A percentile compares a stretch with the other conserved stretches of the same genome.
Evolutionary conservation across 257 asterid species (phyloP).

Genomic region (Galeopsis tetrahit): DNA sequence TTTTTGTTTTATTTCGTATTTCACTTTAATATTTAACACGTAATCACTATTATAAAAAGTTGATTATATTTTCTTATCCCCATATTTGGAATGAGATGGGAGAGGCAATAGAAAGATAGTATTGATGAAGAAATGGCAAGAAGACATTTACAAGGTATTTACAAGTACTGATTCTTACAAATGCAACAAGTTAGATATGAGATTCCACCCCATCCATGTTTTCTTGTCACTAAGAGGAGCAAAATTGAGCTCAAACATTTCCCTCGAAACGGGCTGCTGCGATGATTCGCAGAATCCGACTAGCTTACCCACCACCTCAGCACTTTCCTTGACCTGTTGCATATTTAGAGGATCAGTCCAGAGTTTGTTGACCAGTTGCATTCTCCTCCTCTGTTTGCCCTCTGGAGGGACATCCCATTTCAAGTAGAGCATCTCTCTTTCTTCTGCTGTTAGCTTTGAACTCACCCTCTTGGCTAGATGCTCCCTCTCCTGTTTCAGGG

Average conservation of each 20-base stretch:
- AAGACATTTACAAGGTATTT: slow-evolving; percentile 9
- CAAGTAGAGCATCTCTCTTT: slow-evolving; percentile 76
- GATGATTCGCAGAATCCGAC: slow-evolving; percentile 90
- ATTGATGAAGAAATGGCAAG: neutral
- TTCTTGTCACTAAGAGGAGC: slow-evolving; percentile 81
- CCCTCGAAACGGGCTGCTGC: slow-evolving; percentile 73
- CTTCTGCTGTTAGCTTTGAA: slow-evolving; percentile 69
- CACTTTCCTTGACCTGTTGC: slow-evolving; percentile 82
- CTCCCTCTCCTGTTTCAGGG: slow-evolving; percentile 93
- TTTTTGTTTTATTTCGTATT: no score
- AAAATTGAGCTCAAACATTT: slow-evolving; percentile 90
- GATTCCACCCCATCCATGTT: slow-evolving; percentile 86
- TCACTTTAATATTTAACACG: no score
- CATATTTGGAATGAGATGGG: no score
- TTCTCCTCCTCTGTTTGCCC: slow-evolving; percentile 75
- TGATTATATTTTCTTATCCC: no score
- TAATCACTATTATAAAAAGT: no score
- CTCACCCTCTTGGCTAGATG: slow-evolving; percentile 86
- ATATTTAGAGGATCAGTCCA: slow-evolving; percentile 89
- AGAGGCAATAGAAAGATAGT: no score
- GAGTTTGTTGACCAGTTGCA: slow-evolving; percentile 75
- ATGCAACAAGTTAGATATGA: slow-evolving; percentile 76
- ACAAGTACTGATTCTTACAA: slow-evolving; percentile 41
- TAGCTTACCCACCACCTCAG: slow-evolving; percentile 88
- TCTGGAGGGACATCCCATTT: slow-evolving; percentile 87